Evolutionary conservation across 2,329 filamentous ascomycete genomes (phyloP).

Genomic region (Dothistroma pini): DNA sequence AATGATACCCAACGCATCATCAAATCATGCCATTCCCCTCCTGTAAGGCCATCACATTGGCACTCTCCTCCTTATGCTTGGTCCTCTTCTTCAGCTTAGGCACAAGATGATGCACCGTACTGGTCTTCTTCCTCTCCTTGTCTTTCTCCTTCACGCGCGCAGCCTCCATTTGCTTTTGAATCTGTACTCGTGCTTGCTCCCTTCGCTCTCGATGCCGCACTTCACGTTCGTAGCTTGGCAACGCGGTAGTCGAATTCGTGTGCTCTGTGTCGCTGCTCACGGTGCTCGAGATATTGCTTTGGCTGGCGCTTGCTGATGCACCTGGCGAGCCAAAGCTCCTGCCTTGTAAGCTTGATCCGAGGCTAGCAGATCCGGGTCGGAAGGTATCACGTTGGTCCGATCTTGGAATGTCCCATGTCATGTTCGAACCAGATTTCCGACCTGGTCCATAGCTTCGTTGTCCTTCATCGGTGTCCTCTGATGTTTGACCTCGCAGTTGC

Average conservation of each 20-base stretch:
- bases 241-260: slow-evolving; percentile 28
- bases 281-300: slow-evolving; percentile 31
- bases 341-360: slow-evolving; percentile 24
- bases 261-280: slow-evolving; percentile 36
- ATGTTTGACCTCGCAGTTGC: slow-evolving; percentile 19
- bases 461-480: slow-evolving; percentile 23
- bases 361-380: slow-evolving; percentile 24
- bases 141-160: slow-evolving; percentile 31
- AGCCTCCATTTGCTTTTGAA: slow-evolving; percentile 36
- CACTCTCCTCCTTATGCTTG: slow-evolving; percentile 32
- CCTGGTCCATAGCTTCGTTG: slow-evolving; percentile 17
- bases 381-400: slow-evolving; percentile 15
- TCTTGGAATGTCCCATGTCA: slow-evolving; percentile 11
- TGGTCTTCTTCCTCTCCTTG: slow-evolving; percentile 38
- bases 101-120: slow-evolving; percentile 33
- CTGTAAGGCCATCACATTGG: background rate
- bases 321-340: slow-evolving; percentile 18
- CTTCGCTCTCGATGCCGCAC: slow-evolving; percentile 32
- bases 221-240: slow-evolving; percentile 36
- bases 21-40: slow-evolving; percentile 8
- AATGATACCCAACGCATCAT: background rate
- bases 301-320: slow-evolving; percentile 25
- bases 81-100: slow-evolving; percentile 36
- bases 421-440: slow-evolving; percentile 9
- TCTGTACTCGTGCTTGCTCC: slow-evolving; percentile 27